Conservation (phyloP, 805 yeast genomes). For the Barnettozyma siamensis region DNA sequence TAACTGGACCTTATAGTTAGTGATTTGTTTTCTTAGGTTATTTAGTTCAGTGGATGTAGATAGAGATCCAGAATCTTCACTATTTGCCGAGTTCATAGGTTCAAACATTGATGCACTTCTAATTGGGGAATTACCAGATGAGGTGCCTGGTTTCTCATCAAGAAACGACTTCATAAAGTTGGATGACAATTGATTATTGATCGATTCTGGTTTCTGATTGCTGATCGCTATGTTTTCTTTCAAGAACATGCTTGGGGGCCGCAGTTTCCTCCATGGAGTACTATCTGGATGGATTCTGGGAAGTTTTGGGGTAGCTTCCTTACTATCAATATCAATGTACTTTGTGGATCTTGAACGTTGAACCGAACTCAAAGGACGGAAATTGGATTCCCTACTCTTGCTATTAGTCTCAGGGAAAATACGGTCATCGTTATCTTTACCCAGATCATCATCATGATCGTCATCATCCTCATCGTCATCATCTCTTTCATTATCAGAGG, state of each 20-base stretch:
- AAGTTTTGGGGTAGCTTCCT: constrained; percentile 22
- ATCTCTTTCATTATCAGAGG: constrained; percentile 16
- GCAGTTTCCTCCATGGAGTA: constrained; percentile 32
- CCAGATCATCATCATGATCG: not conserved
- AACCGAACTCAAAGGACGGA: not conserved
- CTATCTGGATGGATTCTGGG: constrained; percentile 31
- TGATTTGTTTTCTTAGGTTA: constrained; percentile 35
- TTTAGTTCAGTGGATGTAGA: constrained; percentile 27
- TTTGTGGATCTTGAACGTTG: constrained; percentile 9
- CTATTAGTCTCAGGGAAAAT: not conserved
- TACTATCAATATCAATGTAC: constrained; percentile 25
- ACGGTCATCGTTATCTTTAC: not conserved
- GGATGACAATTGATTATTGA: constrained; percentile 6
- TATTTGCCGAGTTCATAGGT: constrained; percentile 1
- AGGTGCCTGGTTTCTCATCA: constrained; percentile 9
- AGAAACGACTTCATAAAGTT: constrained; percentile 21
- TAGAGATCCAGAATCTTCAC: constrained; percentile 11
- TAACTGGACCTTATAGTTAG: constrained; percentile 33
- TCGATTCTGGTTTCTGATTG: not conserved
- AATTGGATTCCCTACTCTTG: not conserved
- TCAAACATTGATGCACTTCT: constrained; percentile 21
- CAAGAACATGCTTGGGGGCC: constrained; percentile 20
- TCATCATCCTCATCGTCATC: constrained; percentile 1
- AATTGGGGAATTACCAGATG: constrained; percentile 6
- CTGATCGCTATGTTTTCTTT: constrained; percentile 4